phyloP scores from a whole-genome alignment of 352 stramenopile genomes.

The Globisporangium barbulae region DNA sequence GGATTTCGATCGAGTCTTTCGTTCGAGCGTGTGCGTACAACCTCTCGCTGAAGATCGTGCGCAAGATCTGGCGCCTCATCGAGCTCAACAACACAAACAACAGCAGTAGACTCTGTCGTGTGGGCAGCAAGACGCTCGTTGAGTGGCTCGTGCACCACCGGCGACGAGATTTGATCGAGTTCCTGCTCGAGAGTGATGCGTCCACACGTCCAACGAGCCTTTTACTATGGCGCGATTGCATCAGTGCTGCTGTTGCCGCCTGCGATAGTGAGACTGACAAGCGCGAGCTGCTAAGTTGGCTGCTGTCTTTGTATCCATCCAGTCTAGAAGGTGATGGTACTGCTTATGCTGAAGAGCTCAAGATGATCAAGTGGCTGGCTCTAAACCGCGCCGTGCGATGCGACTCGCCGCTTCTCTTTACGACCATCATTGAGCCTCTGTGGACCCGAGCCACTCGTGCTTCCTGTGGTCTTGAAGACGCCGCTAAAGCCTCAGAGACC shows the following conservation, averaged over 20 bases:
- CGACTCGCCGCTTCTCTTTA: constrained; percentile 11
- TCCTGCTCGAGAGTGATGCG: constrained; percentile 1
- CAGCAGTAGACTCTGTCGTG: constrained; percentile 7
- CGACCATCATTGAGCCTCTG: constrained; percentile 2
- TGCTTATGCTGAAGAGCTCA: background rate
- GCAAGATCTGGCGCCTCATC: constrained; percentile 3
- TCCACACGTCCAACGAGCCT: background rate
- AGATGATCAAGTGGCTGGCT: constrained; percentile 6
- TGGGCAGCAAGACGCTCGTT: constrained; percentile 23
- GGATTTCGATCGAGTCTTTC: constrained; percentile 16
- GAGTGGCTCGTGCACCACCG: constrained; percentile 29
- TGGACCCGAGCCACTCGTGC: background rate
- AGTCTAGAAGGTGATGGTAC: background rate
- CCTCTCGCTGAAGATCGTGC: constrained; percentile 19
- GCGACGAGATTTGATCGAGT: constrained; percentile 23
- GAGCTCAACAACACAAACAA: background rate
- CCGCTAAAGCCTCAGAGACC: background rate
- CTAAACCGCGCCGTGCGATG: constrained; percentile 5
- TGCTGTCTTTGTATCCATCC: background rate
- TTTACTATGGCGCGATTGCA: constrained; percentile 1
- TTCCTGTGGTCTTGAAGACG: background rate
- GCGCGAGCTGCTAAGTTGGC: constrained; percentile 1
- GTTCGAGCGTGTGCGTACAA: constrained; percentile 29
- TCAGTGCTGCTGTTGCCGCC: background rate
- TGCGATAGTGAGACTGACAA: background rate